These are phyloP conservation scores for Fusarium keratoplasticum DNA, from an alignment of 2,329 filamentous ascomycete species.

Conservation along the genomic window DNA sequence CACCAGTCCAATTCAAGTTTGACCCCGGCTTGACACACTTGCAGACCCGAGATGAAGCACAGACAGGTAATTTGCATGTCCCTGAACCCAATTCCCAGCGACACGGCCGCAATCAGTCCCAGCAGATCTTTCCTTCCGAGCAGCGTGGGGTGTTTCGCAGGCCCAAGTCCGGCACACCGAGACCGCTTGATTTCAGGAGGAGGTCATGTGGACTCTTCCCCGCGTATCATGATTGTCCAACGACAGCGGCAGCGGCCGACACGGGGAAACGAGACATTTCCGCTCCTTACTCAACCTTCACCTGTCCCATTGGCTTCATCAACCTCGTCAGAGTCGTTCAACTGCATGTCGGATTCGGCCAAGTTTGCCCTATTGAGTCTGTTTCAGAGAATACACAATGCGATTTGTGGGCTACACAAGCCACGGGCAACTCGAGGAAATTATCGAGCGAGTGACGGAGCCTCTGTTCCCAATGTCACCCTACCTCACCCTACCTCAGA, in stretches of 20 bases:
- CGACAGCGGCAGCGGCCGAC: conserved; percentile 22
- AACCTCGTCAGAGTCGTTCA: background rate
- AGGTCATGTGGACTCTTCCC: conserved; percentile 29
- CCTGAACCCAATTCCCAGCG: conserved; percentile 16
- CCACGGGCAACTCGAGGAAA: background rate
- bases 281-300: conserved; percentile 15
- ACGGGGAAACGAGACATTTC: conserved; percentile 15
- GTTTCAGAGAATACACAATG: background rate
- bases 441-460: background rate
- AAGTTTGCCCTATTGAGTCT: background rate
- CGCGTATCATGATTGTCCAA: conserved; percentile 22
- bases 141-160: conserved; percentile 31
- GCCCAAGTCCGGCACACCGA: conserved; percentile 26
- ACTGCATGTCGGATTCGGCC: background rate
- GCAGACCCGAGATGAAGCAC: conserved; percentile 21
- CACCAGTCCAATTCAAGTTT: conserved; percentile 21
- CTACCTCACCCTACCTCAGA: background rate
- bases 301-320: conserved; percentile 3
- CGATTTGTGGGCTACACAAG: background rate
- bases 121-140: conserved; percentile 22
- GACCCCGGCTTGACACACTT: conserved; percentile 8
- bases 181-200: conserved; percentile 27
- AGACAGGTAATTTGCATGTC: conserved; percentile 32
- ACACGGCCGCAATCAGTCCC: conserved; percentile 18
- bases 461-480: background rate